phyloP scores from a whole-genome alignment of 2,329 filamentous ascomycete genomes.

The Exserohilum turcica region DNA sequence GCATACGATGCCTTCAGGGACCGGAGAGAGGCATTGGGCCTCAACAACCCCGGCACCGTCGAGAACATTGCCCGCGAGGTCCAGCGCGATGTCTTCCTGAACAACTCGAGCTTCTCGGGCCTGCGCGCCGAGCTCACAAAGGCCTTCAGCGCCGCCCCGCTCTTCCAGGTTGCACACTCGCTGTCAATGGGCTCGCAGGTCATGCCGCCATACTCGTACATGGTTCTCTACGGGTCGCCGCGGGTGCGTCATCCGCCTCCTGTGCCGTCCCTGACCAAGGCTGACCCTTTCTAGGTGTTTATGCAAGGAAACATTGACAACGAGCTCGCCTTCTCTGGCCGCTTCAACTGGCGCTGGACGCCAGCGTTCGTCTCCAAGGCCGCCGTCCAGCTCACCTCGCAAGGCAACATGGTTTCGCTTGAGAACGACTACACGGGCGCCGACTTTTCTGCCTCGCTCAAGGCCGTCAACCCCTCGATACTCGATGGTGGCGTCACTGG shows the following conservation, averaged over 20 bases:
- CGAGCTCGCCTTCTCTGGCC: slow-evolving; percentile 81
- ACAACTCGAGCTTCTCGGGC: slow-evolving; percentile 95
- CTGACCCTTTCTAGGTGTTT: slow-evolving; percentile 70
- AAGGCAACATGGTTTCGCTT: slow-evolving; percentile 88
- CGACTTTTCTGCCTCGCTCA: slow-evolving; percentile 92
- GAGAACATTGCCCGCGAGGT: slow-evolving; percentile 91
- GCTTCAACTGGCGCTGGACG: slow-evolving; percentile 92
- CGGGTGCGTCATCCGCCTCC: slow-evolving; percentile 65
- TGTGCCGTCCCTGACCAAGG: slow-evolving; percentile 1
- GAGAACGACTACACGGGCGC: slow-evolving; percentile 94
- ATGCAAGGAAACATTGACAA: slow-evolving; percentile 96
- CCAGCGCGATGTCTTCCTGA: slow-evolving; percentile 93
- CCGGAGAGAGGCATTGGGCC: slow-evolving; percentile 82
- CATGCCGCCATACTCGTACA: slow-evolving; percentile 92
- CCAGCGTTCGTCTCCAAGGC: slow-evolving; percentile 82
- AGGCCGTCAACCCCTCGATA: slow-evolving; percentile 92
- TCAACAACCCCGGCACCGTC: slow-evolving; percentile 90
- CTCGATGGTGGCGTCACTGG: slow-evolving; percentile 92
- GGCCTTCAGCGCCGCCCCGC: slow-evolving; percentile 87
- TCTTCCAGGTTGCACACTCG: slow-evolving; percentile 97
- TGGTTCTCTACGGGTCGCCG: slow-evolving; percentile 88
- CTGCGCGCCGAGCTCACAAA: slow-evolving; percentile 96
- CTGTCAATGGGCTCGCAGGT: slow-evolving; percentile 91
- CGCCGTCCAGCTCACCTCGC: slow-evolving; percentile 81
- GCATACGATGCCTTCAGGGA: slow-evolving; percentile 81